A percentile compares a stretch with the other conserved stretches of the same genome.
Evolutionary conservation across 2,329 filamentous ascomycete species (phyloP).

Genomic region (Gremmenia infestans): DNA sequence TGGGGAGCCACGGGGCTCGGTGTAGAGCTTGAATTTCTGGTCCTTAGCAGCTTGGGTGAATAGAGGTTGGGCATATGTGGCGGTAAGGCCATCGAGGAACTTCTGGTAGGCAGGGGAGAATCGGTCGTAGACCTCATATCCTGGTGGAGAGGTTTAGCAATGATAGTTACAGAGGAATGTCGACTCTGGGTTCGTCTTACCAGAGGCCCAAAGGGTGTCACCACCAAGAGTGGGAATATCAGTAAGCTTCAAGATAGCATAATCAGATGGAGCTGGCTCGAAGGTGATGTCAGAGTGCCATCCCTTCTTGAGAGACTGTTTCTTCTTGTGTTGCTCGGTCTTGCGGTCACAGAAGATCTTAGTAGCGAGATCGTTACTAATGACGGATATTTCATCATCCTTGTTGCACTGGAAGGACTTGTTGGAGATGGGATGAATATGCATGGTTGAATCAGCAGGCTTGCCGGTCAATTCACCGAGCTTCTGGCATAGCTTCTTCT

Average conservation of each 20-base stretch:
- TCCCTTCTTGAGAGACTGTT: slow-evolving; percentile 43
- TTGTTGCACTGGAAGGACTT: slow-evolving; percentile 27
- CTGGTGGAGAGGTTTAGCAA: not conserved
- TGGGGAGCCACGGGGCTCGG: slow-evolving; percentile 45
- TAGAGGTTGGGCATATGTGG: slow-evolving; percentile 46
- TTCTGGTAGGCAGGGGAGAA: slow-evolving; percentile 50
- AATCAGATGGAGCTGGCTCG: slow-evolving; percentile 48
- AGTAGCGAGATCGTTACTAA: slow-evolving; percentile 50
- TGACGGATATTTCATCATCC: slow-evolving; percentile 58
- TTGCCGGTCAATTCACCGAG: slow-evolving; percentile 54
- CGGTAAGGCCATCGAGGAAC: slow-evolving; percentile 56
- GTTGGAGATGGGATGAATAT: slow-evolving; percentile 52
- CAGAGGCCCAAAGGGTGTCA: slow-evolving; percentile 31
- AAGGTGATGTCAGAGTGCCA: slow-evolving; percentile 54
- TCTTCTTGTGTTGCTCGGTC: slow-evolving; percentile 37
- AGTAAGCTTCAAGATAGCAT: slow-evolving; percentile 47
- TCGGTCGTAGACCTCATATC: slow-evolving; percentile 62
- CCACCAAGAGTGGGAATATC: slow-evolving; percentile 44
- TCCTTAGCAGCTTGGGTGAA: slow-evolving; percentile 45
- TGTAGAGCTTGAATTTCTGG: slow-evolving; percentile 43
- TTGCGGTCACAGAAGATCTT: slow-evolving; percentile 40
- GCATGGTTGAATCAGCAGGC: slow-evolving; percentile 47
- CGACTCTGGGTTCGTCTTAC: no score
- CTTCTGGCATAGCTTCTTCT: slow-evolving; percentile 40
- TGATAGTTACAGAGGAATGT: slow-evolving; percentile 34